phyloP scores from a whole-genome alignment of 495 filamentous ascomycete genomes.

The Tuber brumale region DNA sequence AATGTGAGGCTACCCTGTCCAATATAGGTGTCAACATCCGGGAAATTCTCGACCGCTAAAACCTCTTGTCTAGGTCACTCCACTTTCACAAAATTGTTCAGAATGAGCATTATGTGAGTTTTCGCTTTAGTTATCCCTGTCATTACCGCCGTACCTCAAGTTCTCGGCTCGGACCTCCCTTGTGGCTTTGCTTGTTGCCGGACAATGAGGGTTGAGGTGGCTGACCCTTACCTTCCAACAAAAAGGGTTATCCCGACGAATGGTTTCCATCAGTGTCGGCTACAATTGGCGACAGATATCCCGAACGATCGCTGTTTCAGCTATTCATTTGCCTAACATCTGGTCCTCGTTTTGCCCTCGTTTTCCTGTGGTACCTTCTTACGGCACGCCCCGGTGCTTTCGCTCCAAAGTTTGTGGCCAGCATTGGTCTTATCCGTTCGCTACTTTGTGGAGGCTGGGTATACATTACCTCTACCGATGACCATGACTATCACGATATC shows the following conservation, averaged over 20 bases:
- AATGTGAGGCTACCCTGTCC: constrained; percentile 44
- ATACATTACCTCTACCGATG: constrained; percentile 96
- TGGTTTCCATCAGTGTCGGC: constrained; percentile 99
- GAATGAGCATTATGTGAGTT: constrained; percentile 79
- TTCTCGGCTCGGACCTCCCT: background rate
- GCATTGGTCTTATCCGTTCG: constrained; percentile 76
- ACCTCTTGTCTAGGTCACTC: constrained; percentile 48
- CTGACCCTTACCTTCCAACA: background rate
- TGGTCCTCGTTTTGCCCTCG: constrained; percentile 83
- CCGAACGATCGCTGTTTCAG: constrained; percentile 93
- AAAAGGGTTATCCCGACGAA: constrained; percentile 81
- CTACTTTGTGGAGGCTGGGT: constrained; percentile 98
- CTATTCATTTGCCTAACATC: constrained; percentile 95
- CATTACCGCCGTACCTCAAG: background rate
- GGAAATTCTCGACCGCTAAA: constrained; percentile 19
- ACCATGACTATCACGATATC: constrained; percentile 98
- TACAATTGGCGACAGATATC: constrained; percentile 97
- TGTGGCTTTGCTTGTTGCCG: background rate
- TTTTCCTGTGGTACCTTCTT: constrained; percentile 86
- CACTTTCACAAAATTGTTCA: constrained; percentile 97
- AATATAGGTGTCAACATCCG: constrained; percentile 2
- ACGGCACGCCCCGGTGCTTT: constrained; percentile 65
- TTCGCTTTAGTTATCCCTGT: background rate
- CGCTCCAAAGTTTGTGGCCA: constrained; percentile 75
- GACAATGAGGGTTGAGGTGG: background rate